Evolutionary conservation across 2,329 filamentous ascomycete species (phyloP).

Genomic region (Lasiodiplodia sp.): DNA sequence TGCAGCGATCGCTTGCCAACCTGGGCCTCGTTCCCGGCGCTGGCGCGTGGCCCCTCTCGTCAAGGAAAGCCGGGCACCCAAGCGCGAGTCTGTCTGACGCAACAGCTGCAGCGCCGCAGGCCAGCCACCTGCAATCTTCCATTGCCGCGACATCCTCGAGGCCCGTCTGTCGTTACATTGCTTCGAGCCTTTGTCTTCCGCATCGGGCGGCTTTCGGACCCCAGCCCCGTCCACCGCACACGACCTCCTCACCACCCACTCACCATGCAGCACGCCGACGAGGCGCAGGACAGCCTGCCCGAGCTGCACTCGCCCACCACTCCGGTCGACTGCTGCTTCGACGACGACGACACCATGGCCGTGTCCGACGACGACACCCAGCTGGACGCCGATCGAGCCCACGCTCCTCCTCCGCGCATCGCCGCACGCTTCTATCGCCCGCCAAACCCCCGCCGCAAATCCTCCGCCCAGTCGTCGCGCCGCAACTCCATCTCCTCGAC

Average conservation of each 20-base stretch:
- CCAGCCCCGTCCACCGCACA: constrained; percentile 17
- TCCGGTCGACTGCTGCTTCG: constrained; percentile 48
- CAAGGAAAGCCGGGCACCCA: not conserved
- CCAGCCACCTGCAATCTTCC: constrained; percentile 12
- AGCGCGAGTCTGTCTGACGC: constrained; percentile 18
- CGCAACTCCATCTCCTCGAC: constrained; percentile 81
- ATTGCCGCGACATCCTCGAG: not conserved
- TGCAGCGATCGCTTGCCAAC: constrained; percentile 26
- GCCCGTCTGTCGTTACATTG: not conserved
- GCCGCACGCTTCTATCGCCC: constrained; percentile 78
- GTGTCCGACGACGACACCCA: constrained; percentile 47
- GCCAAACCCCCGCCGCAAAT: constrained; percentile 72
- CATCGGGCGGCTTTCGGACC: constrained; percentile 4
- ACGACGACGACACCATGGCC: constrained; percentile 49
- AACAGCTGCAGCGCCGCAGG: constrained; percentile 17
- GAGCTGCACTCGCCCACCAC: constrained; percentile 23
- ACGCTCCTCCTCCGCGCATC: constrained; percentile 76
- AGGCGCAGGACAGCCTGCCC: constrained; percentile 28
- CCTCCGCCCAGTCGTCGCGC: constrained; percentile 74
- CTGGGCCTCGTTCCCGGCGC: constrained; percentile 20
- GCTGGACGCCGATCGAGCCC: constrained; percentile 47
- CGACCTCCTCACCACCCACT: not conserved
- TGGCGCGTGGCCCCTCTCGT: constrained; percentile 18
- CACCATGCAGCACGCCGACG: constrained; percentile 28
- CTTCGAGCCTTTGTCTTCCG: constrained; percentile 3